Percentiles rank a stretch among this genome's conserved stretches.
These are phyloP conservation scores for Talaromyces sp. DNA, from an alignment of 2,329 filamentous ascomycete species.

Conservation along the genomic window DNA sequence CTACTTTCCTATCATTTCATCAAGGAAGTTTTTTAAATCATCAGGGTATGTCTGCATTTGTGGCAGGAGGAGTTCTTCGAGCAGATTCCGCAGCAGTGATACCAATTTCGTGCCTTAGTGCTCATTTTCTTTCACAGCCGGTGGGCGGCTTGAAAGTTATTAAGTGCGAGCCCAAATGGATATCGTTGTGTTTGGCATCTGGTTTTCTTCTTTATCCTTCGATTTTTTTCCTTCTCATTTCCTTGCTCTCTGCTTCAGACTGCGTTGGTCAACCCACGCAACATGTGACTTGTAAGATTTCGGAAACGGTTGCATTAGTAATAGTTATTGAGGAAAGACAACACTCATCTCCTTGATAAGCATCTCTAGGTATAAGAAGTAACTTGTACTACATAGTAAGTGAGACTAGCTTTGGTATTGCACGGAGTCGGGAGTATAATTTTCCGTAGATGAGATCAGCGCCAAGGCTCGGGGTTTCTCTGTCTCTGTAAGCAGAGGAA, in stretches of 20 bases:
- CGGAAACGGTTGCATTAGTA: conserved; percentile 18
- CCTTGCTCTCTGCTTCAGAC: conserved; percentile 4
- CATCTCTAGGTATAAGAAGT: background rate
- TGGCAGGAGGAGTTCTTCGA: conserved; percentile 14
- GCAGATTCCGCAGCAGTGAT: conserved; percentile 6
- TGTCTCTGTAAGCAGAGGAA: background rate
- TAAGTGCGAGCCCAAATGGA: background rate
- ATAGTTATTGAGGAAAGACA: conserved; percentile 11
- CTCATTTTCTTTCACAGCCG: conserved; percentile 8
- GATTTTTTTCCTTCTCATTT: conserved; percentile 17
- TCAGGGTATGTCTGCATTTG: conserved; percentile 13
- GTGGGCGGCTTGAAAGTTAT: conserved; percentile 1
- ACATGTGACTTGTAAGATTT: conserved; percentile 19
- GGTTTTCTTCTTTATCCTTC: conserved; percentile 5
- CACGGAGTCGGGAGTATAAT: background rate
- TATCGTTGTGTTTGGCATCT: conserved; percentile 7
- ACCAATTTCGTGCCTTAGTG: background rate
- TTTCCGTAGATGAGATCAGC: conserved; percentile 6
- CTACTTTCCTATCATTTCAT: conserved; percentile 7
- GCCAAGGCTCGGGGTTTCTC: conserved; percentile 1
- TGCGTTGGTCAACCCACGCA: conserved; percentile 6
- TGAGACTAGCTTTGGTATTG: background rate
- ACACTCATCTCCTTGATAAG: conserved; percentile 9
- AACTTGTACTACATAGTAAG: background rate
- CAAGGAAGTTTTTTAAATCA: background rate